Evolutionary conservation across 2,329 filamentous ascomycete genomes (phyloP), one percentile per base, ranked within the genome.

Genomic region (Epichloe sibirici): DNA sequence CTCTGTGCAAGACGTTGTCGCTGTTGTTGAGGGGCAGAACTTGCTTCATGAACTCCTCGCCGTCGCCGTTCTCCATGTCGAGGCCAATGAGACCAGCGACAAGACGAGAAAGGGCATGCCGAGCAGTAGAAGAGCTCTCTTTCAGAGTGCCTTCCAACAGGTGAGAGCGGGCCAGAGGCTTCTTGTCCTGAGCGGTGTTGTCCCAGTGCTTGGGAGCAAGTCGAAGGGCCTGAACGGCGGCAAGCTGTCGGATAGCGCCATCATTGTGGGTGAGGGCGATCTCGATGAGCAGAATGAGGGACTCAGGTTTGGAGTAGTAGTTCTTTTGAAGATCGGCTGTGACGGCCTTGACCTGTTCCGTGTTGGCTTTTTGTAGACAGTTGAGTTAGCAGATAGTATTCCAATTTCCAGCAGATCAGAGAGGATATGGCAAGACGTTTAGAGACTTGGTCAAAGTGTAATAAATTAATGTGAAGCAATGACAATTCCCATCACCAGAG

Each of bases 321-420:
- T 87, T 88, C 71, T 94, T 93, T 71, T 95, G 90, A 55, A 97
- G 82, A 63, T 90, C 83, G 54, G 86, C 82, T 17, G 91, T 98
- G 57, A 90, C 89, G 59, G 86, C 82, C 79, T 96, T 94, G 70
- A 95, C 84, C 71, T 84, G 83, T 61, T 88, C 83, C 59, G 90
- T 95, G 72, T 95, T 85, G 66, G 93, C 90, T 95, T 65, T 39
- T 62, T 51, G 58, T 53, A 57, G 60, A 46, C 57, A 61, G 45
- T 57, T 56, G 45, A 56, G 68, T 74, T 59, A 75, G 69, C 57
- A 45, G 39, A 43, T 38, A 57, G 11, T 44, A 37, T 37, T 37
- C 9, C 3, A 35, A 35, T 35, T 1, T 21, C 11, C 31, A 46
- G 17, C 5, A 5, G 15, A 35, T 11, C 25, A 28, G 25, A 28